Base-by-base conservation (phyloP, 192 early-diverging fungal species). In the Irineochytrium annulatum region DNA sequence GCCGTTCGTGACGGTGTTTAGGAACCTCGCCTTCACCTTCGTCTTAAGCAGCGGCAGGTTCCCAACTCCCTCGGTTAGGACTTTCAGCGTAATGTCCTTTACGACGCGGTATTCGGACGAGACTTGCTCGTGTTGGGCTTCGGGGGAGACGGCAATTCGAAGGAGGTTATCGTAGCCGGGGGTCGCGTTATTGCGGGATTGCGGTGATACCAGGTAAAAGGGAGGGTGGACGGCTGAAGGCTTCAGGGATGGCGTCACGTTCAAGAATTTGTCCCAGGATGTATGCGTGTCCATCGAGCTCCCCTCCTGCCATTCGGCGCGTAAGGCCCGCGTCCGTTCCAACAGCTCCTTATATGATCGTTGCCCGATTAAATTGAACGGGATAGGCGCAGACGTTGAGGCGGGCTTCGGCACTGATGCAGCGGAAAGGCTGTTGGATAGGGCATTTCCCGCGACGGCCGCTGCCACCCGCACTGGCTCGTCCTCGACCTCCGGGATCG, bases 221-320 rank as follows among this genome's bases (percentile, higher is more conserved):
- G 46, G 46, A 14, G 46, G 46, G 22, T 49, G 46, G 24, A 49
- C 46, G 46, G 46, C 17, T 8, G 46, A 49, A 49, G 22, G 11
- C 11, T 8, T 24, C 8, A n/a, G n/a, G 8, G 11, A 13, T 5
- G 46, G 13, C 17, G 13, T 24, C 6, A 49, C 26, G 46, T 22
- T 22, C 13, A 49, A 24, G 46, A 49, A 49, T 24, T 24, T 8
- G 6, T 49, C 11, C 46, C 46, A 49, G n/a, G n/a, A n/a, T n/a
- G n/a, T n/a, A n/a, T n/a, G n/a, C 6, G 8, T 24, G 5, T 17
- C 11, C 46, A 17, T 22, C 6, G 11, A 17, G 8, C 46, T 49
- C 6, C 13, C 46, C 11, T 8, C 46, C 13, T 22, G 6, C 46
- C 46, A 49, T 22, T 49, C 46, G 24, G 6, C 6, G 46, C 46